A percentile compares a stretch with the other conserved stretches of the same genome.
Evolutionary conservation across 331 rosid genomes (phyloP).

Genomic region (Saraca asoca): DNA sequence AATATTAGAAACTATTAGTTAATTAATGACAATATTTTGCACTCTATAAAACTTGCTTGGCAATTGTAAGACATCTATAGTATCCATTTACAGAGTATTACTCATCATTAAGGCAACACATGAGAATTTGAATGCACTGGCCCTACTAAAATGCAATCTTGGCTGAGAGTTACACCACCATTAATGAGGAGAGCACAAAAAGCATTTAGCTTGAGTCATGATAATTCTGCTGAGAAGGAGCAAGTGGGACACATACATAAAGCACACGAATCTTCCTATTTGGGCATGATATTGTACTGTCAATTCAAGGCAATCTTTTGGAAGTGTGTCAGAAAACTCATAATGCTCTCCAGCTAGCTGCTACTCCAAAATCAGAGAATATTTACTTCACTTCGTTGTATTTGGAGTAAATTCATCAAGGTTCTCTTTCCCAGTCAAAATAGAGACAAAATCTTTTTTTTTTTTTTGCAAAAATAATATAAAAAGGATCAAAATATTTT

Average conservation of each 20-base stretch:
- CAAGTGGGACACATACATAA: neutral
- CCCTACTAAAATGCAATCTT: no score
- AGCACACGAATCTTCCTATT: neutral
- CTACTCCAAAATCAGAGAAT: neutral
- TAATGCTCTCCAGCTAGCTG: neutral
- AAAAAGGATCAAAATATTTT: no score
- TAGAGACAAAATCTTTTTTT: no score
- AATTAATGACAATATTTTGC: no score
- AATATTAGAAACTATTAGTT: no score
- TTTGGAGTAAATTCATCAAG: neutral
- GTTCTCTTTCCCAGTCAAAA: neutral
- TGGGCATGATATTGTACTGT: neutral
- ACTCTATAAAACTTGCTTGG: no score
- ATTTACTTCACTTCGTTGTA: neutral
- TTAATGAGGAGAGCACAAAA: neutral
- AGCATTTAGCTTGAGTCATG: neutral
- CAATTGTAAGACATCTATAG: no score
- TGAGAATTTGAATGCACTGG: neutral
- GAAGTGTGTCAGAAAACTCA: slow-evolving; percentile 7
- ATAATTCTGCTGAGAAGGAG: neutral
- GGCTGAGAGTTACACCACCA: neutral
- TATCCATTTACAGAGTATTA: no score
- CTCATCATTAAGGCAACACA: neutral
- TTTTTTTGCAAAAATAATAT: no score
- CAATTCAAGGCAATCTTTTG: neutral